Percentiles rank a stretch among this genome's conserved stretches.
phyloP scores from a whole-genome alignment of 257 asterid genomes.

The Primulina huaijiensis region DNA sequence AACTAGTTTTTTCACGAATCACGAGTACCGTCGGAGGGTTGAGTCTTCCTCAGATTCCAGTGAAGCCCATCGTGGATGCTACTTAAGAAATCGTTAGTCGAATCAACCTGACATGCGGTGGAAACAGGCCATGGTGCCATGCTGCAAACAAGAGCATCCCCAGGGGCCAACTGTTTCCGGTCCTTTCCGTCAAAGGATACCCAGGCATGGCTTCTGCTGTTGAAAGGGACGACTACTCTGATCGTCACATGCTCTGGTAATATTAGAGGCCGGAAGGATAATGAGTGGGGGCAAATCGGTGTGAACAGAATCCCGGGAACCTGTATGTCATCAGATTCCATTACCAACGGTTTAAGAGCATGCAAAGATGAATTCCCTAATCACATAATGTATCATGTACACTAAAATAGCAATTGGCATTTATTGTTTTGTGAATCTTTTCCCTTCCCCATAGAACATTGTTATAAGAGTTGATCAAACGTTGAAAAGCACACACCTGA shows the following conservation, averaged over 20 bases:
- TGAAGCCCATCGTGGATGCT: conserved; percentile 96
- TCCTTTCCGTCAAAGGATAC: conserved; percentile 96
- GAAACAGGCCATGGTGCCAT: conserved; percentile 99
- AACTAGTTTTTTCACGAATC: conserved; percentile 31
- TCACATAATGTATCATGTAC: neutral
- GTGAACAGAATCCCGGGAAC: conserved; percentile 93
- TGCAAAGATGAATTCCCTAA: neutral
- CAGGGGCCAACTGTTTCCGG: conserved; percentile 74
- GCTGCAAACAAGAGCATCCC: conserved; percentile 91
- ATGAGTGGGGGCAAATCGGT: conserved; percentile 96
- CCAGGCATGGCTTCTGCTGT: conserved; percentile 95
- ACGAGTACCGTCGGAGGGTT: conserved; percentile 78
- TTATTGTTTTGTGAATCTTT: neutral
- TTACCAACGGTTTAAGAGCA: neutral
- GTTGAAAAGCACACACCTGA: conserved; percentile 50
- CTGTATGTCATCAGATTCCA: conserved; percentile 27
- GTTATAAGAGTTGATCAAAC: neutral
- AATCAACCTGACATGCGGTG: conserved; percentile 79
- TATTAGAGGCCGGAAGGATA: conserved; percentile 90
- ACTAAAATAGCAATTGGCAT: neutral
- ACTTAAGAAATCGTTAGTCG: conserved; percentile 72
- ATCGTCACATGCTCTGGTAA: conserved; percentile 83
- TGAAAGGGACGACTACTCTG: conserved; percentile 80
- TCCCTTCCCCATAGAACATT: neutral
- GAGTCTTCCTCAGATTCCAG: conserved; percentile 93